phyloP scores from a whole-genome alignment of 495 filamentous ascomycete genomes.

The Barbatosphaeria neglecta region DNA sequence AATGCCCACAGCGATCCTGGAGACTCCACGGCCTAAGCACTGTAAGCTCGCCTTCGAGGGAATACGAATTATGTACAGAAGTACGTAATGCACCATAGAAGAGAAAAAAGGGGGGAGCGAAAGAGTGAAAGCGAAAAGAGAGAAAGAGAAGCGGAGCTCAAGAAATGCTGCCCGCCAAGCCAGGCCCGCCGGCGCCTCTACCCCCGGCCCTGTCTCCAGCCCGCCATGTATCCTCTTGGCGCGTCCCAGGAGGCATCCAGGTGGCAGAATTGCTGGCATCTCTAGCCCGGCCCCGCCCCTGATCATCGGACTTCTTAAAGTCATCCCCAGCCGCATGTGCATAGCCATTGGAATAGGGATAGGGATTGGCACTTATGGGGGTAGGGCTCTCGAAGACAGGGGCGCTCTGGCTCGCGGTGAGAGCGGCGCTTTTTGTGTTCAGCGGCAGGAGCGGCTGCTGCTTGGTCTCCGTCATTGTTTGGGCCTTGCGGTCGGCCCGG shows the following conservation, averaged over 20 bases:
- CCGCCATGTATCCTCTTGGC: constrained; percentile 72
- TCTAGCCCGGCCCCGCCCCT: constrained; percentile 37
- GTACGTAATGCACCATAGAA: not conserved
- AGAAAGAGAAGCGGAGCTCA: not conserved
- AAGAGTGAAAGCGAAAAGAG: not conserved
- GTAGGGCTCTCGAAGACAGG: constrained; percentile 23
- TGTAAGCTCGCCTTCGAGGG: not conserved
- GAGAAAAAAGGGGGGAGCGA: not conserved
- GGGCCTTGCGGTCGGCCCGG: constrained; percentile 63
- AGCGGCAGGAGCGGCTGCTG: constrained; percentile 60
- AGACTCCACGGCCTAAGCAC: not conserved
- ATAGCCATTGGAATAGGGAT: constrained; percentile 24
- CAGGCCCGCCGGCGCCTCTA: no score
- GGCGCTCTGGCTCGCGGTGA: constrained; percentile 6
- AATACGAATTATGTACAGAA: not conserved
- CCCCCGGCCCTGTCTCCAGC: constrained; percentile 34
- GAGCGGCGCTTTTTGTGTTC: constrained; percentile 21
- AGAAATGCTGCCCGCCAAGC: not conserved
- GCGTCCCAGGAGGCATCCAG: constrained; percentile 65
- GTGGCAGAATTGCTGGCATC: constrained; percentile 41
- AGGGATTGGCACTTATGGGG: constrained; percentile 11
- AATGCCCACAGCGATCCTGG: not conserved
- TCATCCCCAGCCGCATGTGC: constrained; percentile 28
- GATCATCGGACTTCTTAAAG: constrained; percentile 51
- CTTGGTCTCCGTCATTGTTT: constrained; percentile 31